Base-by-base conservation (phyloP, 345 rosid species). In the Iberis pinnata region DNA sequence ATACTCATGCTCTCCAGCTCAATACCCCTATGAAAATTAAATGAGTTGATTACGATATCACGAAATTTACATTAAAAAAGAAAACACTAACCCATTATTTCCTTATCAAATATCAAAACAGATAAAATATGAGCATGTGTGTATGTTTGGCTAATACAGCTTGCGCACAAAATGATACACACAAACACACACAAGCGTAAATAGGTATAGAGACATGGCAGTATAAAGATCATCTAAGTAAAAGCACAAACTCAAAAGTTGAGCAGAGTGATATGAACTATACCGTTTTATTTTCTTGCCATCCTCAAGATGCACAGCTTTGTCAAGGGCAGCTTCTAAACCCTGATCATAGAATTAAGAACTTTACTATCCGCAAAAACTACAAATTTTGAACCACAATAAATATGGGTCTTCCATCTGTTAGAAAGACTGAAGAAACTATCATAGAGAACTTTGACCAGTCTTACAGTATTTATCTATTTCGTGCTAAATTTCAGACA, bases 301-400 rank as follows among this genome's bases (percentile, higher is more conserved):
- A 78, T 92, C 97, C 80, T 92, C 98, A 65, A 67, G 73, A 75
- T 88, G 92, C 62, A 88, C 93, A 53, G 92, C 93, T 75, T 92
- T 88, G 80, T 92, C 98, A 39, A 92, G 98, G 63, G 78, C 95
- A 33, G 95, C 97, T 81, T 88, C 98, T 66, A 92, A 73, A 64
- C 98, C 97, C 98, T 92, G 63, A 44, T 47, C 25, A 66, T 9
- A 41, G n/a, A 48, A 41, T 40, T 14, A 25, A 54, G 15, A 46
- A 41, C 25, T 47, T 54, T 45, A 60, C 10, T 26, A 13, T 47
- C 45, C 25, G 12, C 51, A 60, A 32, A 58, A 46, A 22, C 15
- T 36, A 47, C 8, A 42, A 40, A 18, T 32, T 32, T 32, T 16
- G 14, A 51, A 38, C 61, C 13, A 51, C 35, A 27, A 18, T 7